These are phyloP conservation scores for Aaosphaeria pasadenensis DNA, from an alignment of 2,329 filamentous ascomycete genomes.

Conservation along the genomic window DNA sequence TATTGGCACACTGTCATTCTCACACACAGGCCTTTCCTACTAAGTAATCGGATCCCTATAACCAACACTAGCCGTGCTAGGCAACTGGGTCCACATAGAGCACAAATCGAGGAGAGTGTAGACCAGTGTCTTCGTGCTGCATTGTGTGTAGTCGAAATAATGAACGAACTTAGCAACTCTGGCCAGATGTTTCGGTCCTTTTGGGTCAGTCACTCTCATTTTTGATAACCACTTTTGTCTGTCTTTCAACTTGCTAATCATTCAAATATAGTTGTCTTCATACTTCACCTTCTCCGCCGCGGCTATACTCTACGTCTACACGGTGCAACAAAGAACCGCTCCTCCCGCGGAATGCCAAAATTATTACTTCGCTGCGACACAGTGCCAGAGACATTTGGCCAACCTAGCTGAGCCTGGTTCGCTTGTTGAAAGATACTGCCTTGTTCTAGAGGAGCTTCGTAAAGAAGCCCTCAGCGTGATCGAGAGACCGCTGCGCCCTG, in stretches of 20 bases:
- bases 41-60: slow-evolving; percentile 41
- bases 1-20: slow-evolving; percentile 57
- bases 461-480: slow-evolving; percentile 31
- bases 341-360: slow-evolving; percentile 48
- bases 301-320: slow-evolving; percentile 53
- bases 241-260: too few species aligned
- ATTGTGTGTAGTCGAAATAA: slow-evolving; percentile 44
- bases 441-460: slow-evolving; percentile 53
- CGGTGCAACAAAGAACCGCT: slow-evolving; percentile 48
- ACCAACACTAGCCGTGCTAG: slow-evolving; percentile 19
- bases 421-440: slow-evolving; percentile 45
- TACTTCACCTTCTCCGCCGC: slow-evolving; percentile 56
- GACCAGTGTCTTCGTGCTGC: slow-evolving; percentile 49
- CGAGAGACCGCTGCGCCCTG: too few species aligned
- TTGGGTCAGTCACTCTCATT: slow-evolving; percentile 46
- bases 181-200: slow-evolving; percentile 46
- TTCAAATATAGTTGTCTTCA: not conserved
- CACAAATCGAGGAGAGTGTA: slow-evolving; percentile 32
- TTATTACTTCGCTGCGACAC: slow-evolving; percentile 43
- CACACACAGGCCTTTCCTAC: slow-evolving; percentile 55
- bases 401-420: slow-evolving; percentile 29
- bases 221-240: too few species aligned
- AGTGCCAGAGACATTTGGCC: slow-evolving; percentile 40
- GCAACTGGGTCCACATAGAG: slow-evolving; percentile 11
- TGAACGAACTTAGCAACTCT: slow-evolving; percentile 41